A percentile compares a stretch with the other conserved stretches of the same genome.
These are phyloP conservation scores for Anethum foeniculum DNA, from an alignment of 140 eudicot species.

Conservation along the genomic window DNA sequence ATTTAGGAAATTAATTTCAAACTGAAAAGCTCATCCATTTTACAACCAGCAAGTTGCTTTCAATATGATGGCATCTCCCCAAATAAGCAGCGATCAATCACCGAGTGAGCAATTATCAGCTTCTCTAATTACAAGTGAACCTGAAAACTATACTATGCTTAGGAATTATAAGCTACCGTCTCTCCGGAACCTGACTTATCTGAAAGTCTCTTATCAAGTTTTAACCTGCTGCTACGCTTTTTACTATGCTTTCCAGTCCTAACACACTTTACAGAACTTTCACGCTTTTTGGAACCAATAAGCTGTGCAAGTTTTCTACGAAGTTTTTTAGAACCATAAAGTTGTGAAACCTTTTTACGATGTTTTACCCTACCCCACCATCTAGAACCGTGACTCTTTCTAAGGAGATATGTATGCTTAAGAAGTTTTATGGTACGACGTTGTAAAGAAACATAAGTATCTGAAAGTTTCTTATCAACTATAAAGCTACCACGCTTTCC, in stretches of 20 bases:
- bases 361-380: not conserved
- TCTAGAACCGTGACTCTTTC: conserved; percentile 3
- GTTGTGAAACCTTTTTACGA: not conserved
- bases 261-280: not conserved
- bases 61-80: not conserved
- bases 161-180: not conserved
- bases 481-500: not conserved
- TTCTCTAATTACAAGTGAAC: not conserved
- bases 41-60: not conserved
- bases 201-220: not conserved
- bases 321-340: not conserved
- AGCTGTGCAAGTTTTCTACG: not conserved
- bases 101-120: not conserved
- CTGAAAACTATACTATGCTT: not conserved
- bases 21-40: not conserved
- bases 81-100: not conserved
- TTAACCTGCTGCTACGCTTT: not conserved
- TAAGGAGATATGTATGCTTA: not conserved
- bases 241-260: not conserved
- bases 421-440: not conserved
- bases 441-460: not conserved
- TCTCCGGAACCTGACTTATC: not conserved
- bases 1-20: not conserved
- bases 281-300: not conserved
- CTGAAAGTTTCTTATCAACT: not conserved